These are phyloP conservation scores for Pittosporum tobira DNA, from an alignment of 129 eudicot species.

Conservation along the genomic window DNA sequence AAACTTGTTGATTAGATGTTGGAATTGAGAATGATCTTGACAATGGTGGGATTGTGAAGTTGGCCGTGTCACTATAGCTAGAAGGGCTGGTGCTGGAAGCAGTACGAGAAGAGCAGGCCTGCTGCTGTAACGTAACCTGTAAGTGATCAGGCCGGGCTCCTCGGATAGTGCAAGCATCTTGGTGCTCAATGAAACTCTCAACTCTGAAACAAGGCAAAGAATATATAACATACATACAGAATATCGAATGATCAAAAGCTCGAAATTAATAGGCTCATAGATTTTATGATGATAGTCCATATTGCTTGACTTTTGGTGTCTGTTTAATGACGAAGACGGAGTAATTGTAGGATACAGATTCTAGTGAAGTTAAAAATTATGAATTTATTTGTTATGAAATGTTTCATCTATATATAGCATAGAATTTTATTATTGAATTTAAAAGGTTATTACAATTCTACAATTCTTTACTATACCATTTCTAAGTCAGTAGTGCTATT, in stretches of 20 bases:
- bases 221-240: background rate
- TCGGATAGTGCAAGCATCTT: constrained; percentile 74
- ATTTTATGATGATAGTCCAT: background rate
- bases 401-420: too few species aligned
- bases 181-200: constrained; percentile 90
- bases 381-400: too few species aligned
- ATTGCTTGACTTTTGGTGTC: background rate
- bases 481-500: too few species aligned
- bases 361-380: too few species aligned
- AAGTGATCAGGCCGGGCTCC: constrained; percentile 40
- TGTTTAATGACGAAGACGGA: constrained; percentile 10
- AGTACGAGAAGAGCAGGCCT: constrained; percentile 43
- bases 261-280: constrained; percentile 8
- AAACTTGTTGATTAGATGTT: background rate
- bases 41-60: constrained; percentile 22
- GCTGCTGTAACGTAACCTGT: constrained; percentile 14
- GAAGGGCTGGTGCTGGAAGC: constrained; percentile 53
- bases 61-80: constrained; percentile 39
- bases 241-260: constrained; percentile 16
- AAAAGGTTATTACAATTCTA: too few species aligned
- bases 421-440: too few species aligned
- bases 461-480: too few species aligned
- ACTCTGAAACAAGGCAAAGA: constrained; percentile 43
- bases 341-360: too few species aligned
- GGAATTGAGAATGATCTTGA: constrained; percentile 10